phyloP scores from a whole-genome alignment of 805 yeast genomes.

The Candida oleophila region DNA sequence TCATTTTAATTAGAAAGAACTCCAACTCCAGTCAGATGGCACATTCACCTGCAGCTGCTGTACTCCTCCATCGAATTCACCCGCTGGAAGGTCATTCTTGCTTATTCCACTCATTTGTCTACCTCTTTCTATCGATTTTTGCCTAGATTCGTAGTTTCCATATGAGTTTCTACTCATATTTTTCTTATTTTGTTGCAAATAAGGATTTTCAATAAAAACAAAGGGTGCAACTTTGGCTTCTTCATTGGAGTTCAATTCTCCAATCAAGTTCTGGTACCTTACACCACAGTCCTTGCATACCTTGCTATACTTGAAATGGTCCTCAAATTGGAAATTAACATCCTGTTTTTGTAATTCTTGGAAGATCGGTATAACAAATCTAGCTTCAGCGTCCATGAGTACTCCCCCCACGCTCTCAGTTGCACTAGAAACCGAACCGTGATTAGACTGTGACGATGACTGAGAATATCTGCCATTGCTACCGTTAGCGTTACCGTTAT shows the following conservation, averaged over 20 bases:
- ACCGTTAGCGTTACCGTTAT: constrained; percentile 11
- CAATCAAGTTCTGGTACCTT: constrained; percentile 18
- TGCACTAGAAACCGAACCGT: not conserved
- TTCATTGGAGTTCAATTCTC: constrained; percentile 13
- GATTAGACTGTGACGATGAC: not conserved
- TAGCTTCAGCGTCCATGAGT: constrained; percentile 23
- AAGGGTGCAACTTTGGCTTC: constrained; percentile 6
- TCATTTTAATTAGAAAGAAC: constrained; percentile 37
- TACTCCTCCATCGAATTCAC: not conserved
- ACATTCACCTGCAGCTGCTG: constrained; percentile 14
- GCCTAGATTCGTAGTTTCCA: not conserved
- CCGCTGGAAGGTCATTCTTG: constrained; percentile 1
- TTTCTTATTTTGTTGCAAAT: constrained; percentile 8
- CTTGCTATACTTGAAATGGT: constrained; percentile 23
- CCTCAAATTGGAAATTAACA: constrained; percentile 2
- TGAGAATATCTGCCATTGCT: not conserved
- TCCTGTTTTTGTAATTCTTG: constrained; percentile 15
- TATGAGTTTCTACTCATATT: not conserved
- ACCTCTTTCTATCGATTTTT: constrained; percentile 5
- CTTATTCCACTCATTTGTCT: constrained; percentile 6
- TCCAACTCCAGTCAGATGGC: constrained; percentile 53
- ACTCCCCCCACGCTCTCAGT: constrained; percentile 10
- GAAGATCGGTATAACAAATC: constrained; percentile 37
- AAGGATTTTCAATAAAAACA: constrained; percentile 36
- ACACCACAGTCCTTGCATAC: constrained; percentile 35